These are phyloP conservation scores for Polytrichum commune DNA, from an alignment of 225 moss, liverwort and hornwort species.

Conservation along the genomic window DNA sequence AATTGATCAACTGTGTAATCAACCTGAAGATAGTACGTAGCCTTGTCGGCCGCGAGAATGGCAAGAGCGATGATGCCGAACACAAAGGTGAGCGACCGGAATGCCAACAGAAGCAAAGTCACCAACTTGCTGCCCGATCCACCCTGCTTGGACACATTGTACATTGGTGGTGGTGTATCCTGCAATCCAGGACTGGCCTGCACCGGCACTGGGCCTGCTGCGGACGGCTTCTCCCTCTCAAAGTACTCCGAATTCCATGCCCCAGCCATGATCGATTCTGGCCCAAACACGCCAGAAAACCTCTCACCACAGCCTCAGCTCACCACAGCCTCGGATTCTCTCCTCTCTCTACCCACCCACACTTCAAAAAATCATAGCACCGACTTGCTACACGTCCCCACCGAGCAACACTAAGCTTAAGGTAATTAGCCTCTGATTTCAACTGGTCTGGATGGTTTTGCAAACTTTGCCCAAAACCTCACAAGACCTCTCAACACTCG, in stretches of 20 bases:
- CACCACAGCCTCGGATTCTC: no score
- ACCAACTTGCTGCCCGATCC: background rate
- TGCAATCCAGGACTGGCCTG: no score
- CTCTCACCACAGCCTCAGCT: no score
- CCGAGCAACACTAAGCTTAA: no score
- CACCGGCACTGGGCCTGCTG: background rate
- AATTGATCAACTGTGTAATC: background rate
- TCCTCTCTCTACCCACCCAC: no score
- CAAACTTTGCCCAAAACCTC: no score
- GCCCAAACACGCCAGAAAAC: no score
- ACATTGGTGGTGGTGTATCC: slow-evolving; percentile 7
- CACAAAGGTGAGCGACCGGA: slow-evolving; percentile 22
- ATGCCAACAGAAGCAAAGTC: background rate
- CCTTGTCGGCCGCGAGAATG: slow-evolving; percentile 2
- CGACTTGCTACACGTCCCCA: no score
- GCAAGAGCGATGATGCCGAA: slow-evolving; percentile 1
- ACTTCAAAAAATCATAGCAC: no score
- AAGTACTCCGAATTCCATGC: slow-evolving; percentile 35
- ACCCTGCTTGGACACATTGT: background rate
- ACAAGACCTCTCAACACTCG: no score
- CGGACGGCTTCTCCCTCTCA: background rate
- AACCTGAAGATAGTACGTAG: rapidly evolving
- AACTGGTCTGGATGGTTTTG: no score
- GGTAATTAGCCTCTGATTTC: no score
- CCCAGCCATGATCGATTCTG: slow-evolving; percentile 22